Evolutionary conservation across 129 eudicot species (phyloP).

Genomic region (Glebionis coronaria): DNA sequence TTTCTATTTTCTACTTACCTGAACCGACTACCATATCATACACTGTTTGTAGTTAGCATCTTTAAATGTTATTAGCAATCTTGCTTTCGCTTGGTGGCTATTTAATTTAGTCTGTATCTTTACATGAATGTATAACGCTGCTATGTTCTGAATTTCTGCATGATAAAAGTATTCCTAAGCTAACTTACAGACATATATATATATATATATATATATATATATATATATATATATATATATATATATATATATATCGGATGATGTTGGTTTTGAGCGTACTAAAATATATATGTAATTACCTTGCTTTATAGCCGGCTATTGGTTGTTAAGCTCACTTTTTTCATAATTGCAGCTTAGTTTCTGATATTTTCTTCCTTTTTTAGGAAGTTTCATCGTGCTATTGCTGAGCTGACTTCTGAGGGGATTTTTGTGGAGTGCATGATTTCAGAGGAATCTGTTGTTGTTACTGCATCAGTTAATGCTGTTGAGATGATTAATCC

Average conservation of each 20-base stretch:
- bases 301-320: not conserved
- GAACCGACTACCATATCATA: not conserved
- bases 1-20: not conserved
- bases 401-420: slow-evolving; percentile 52
- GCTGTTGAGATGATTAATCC: slow-evolving; percentile 59
- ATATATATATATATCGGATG: too few species aligned
- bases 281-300: slow-evolving; percentile 5
- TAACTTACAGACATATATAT: slow-evolving; percentile 5
- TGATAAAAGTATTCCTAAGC: not conserved
- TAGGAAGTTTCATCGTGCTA: slow-evolving; percentile 52
- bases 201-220: too few species aligned
- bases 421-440: slow-evolving; percentile 53
- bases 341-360: slow-evolving; percentile 8
- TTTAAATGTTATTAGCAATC: too few species aligned
- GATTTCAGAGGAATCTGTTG: slow-evolving; percentile 69
- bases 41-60: too few species aligned
- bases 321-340: slow-evolving; percentile 11
- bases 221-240: too few species aligned
- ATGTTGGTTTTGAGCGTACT: slow-evolving; percentile 1
- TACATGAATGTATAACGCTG: not conserved
- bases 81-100: too few species aligned
- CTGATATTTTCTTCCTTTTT: slow-evolving; percentile 22
- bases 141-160: not conserved
- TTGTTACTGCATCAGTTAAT: slow-evolving; percentile 45
- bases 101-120: not conserved